Evolutionary conservation across 208 protist species (phyloP).

Genomic region (Acanthamoeba comandoni): DNA sequence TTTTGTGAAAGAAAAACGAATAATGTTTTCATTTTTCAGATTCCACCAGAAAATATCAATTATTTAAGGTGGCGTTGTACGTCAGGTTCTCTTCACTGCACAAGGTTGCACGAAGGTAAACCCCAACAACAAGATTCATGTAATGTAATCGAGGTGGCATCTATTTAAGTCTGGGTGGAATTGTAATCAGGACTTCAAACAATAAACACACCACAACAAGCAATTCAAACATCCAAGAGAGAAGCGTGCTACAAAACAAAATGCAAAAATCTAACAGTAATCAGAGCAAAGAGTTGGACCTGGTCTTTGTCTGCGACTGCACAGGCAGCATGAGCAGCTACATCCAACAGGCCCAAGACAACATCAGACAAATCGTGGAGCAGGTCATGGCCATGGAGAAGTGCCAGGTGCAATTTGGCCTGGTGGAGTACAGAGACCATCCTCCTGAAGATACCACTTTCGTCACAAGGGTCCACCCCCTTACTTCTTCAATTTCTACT

Average conservation of each 20-base stretch:
- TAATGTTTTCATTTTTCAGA: too few relatives aligned
- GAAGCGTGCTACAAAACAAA: neutral
- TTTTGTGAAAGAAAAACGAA: too few relatives aligned
- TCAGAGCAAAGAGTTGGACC: constrained; percentile 32
- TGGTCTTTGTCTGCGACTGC: constrained; percentile 45
- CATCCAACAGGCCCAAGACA: constrained; percentile 62
- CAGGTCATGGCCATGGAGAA: constrained; percentile 26
- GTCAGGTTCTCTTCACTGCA: too few relatives aligned
- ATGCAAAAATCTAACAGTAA: neutral
- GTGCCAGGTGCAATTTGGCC: constrained; percentile 62
- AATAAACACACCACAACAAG: neutral
- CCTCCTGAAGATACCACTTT: constrained; percentile 75
- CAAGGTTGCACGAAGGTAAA: too few relatives aligned
- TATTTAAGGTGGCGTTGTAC: too few relatives aligned
- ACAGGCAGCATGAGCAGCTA: constrained; percentile 72
- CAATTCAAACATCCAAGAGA: neutral
- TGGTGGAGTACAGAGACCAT: constrained; percentile 77
- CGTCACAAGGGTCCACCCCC: constrained; percentile 67
- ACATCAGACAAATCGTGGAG: constrained; percentile 72
- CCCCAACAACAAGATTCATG: too few relatives aligned
- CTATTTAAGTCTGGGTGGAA: too few relatives aligned
- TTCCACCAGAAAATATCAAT: too few relatives aligned
- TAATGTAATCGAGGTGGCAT: too few relatives aligned
- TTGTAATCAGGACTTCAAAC: too few relatives aligned
- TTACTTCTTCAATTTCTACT: constrained; percentile 44